Evolutionary conservation across 768 basidiomycete species (phyloP).

Genomic region (Filobasidium floriforme): DNA sequence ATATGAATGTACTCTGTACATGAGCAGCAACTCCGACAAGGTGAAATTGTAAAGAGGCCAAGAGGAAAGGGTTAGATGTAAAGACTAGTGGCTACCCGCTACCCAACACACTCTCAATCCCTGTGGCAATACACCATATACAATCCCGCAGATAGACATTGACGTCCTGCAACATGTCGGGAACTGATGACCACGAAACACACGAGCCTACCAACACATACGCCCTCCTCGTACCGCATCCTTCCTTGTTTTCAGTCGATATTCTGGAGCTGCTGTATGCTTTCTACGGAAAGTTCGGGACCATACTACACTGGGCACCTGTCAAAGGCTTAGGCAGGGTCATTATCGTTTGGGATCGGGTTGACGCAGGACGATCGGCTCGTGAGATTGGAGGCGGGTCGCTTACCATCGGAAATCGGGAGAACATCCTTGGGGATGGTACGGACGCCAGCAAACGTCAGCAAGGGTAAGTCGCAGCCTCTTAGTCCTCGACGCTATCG

Average conservation of each 20-base stretch:
- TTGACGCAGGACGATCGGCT: constrained; percentile 60
- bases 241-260: constrained; percentile 64
- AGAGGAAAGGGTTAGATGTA: too few species aligned
- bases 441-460: neutral
- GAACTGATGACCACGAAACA: neutral
- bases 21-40: too few species aligned
- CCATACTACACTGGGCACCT: constrained; percentile 85
- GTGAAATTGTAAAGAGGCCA: too few species aligned
- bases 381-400: constrained; percentile 49
- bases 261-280: constrained; percentile 59
- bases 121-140: too few species aligned
- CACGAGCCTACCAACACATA: constrained; percentile 65
- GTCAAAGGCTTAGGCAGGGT: constrained; percentile 72
- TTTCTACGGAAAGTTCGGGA: constrained; percentile 71
- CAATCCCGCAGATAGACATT: neutral
- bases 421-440: constrained; percentile 6
- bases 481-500: neutral
- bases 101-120: too few species aligned
- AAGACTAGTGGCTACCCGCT: too few species aligned
- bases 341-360: constrained; percentile 65
- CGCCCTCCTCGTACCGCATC: constrained; percentile 69
- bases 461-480: neutral
- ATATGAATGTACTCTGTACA: too few species aligned
- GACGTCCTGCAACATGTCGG: neutral
- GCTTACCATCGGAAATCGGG: neutral